Evolutionary conservation across 306 rosid genomes (phyloP).

Genomic region (Vigna reflexopilosa): DNA sequence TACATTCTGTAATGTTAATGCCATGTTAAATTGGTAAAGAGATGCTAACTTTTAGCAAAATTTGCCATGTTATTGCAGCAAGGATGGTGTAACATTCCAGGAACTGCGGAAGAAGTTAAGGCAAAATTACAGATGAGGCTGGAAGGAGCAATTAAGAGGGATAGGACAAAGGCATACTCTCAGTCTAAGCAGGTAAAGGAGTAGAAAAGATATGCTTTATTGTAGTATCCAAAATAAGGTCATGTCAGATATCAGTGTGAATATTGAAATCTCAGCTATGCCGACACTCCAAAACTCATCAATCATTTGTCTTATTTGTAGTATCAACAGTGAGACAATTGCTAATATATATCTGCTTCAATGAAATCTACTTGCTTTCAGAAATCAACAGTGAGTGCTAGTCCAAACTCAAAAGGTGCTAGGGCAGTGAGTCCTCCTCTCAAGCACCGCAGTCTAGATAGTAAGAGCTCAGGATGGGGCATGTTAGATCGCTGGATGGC

Average conservation of each 20-base stretch:
- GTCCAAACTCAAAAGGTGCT: slow-evolving; percentile 61
- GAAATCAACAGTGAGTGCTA: slow-evolving; percentile 60
- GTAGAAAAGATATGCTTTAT: slow-evolving; percentile 18
- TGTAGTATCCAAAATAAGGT: neutral
- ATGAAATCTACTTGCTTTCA: slow-evolving; percentile 47
- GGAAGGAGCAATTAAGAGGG: slow-evolving; percentile 76
- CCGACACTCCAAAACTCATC: no score
- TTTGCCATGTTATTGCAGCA: slow-evolving; percentile 54
- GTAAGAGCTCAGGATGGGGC: slow-evolving; percentile 51
- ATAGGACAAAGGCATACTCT: slow-evolving; percentile 73
- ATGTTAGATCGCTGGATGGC: slow-evolving; percentile 84
- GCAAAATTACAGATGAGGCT: slow-evolving; percentile 72
- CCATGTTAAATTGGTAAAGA: neutral
- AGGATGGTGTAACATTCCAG: slow-evolving; percentile 82
- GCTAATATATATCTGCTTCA: neutral
- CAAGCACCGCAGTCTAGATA: slow-evolving; percentile 44
- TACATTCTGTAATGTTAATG: slow-evolving; percentile 23
- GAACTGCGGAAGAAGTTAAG: slow-evolving; percentile 71
- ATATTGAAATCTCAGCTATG: no score
- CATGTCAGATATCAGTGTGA: no score
- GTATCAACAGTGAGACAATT: neutral
- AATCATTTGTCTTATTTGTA: neutral
- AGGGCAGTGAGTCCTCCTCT: slow-evolving; percentile 47
- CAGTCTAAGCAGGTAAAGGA: slow-evolving; percentile 65
- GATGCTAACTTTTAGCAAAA: slow-evolving; percentile 20